Evolutionary conservation across 345 rosid species (phyloP).

Genomic region (Clarkia xantiana): DNA sequence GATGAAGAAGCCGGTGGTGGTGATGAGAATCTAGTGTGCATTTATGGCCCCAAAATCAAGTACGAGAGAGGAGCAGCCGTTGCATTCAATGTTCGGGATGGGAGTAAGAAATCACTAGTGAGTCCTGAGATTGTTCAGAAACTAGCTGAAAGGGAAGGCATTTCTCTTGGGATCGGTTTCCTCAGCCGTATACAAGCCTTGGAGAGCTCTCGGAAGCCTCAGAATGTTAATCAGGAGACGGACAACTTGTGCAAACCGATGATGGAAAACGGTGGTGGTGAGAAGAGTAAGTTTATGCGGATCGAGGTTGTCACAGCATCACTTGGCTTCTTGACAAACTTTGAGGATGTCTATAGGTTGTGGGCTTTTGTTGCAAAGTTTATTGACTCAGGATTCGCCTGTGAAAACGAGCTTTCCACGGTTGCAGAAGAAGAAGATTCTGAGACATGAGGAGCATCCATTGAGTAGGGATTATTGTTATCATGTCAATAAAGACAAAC

Average conservation of each 20-base stretch:
- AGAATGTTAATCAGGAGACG: conserved; percentile 12
- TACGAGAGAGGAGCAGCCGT: conserved; percentile 94
- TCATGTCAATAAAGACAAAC: conserved; percentile 7
- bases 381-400: conserved; percentile 54
- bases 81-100: conserved; percentile 76
- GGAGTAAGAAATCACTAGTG: conserved; percentile 44
- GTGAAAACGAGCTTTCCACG: conserved; percentile 61
- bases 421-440: conserved; percentile 59
- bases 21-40: conserved; percentile 59
- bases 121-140: conserved; percentile 87
- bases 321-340: conserved; percentile 84
- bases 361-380: conserved; percentile 92
- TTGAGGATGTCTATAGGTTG: conserved; percentile 85
- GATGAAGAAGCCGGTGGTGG: conserved; percentile 46
- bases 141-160: conserved; percentile 83
- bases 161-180: conserved; percentile 79
- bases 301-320: conserved; percentile 95
- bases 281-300: conserved; percentile 49
- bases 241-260: conserved; percentile 46
- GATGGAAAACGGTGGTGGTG: conserved; percentile 38
- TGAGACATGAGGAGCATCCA: conserved; percentile 25
- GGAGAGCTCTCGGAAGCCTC: conserved; percentile 15
- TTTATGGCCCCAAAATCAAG: conserved; percentile 94
- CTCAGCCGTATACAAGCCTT: conserved; percentile 73
- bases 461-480: conserved; percentile 6